Evolutionary conservation across 75 land plant genomes (phyloP).

Genomic region (Ceratopteris richardii): DNA sequence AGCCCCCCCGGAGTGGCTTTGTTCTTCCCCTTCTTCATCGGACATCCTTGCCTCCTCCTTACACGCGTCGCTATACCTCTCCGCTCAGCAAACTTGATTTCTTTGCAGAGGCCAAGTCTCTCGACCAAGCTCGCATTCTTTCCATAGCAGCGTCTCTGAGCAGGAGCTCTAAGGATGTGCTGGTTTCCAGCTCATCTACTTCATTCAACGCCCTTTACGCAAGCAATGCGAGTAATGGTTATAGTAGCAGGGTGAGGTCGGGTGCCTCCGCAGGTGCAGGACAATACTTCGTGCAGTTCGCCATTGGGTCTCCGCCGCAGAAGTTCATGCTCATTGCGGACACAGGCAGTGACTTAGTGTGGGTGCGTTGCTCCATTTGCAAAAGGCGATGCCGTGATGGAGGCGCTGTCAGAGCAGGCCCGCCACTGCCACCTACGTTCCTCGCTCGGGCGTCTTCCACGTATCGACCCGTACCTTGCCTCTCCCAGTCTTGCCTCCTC

Average conservation of each 20-base stretch:
- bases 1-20: no score
- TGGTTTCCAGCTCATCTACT: no score
- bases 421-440: slow-evolving; percentile 19
- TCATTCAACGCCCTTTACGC: no score
- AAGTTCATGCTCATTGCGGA: slow-evolving; percentile 46
- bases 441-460: slow-evolving; percentile 29
- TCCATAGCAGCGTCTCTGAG: no score
- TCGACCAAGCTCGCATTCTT: no score
- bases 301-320: slow-evolving; percentile 53
- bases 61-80: no score
- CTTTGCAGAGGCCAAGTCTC: no score
- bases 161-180: no score
- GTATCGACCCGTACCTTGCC: slow-evolving; percentile 39
- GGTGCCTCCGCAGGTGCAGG: slow-evolving; percentile 55
- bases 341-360: slow-evolving; percentile 56
- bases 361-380: slow-evolving; percentile 45
- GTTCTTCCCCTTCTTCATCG: no score
- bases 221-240: no score
- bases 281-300: slow-evolving; percentile 52
- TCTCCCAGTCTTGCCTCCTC: slow-evolving; percentile 18
- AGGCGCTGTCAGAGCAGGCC: slow-evolving; percentile 7
- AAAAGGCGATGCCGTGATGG: neutral
- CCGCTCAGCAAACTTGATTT: no score
- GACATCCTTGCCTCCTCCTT: no score
- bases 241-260: slow-evolving; percentile 15